Evolutionary conservation across 306 rosid genomes (phyloP), one percentile per base, ranked within the genome.

Genomic region (barrel medic (Medicago truncatula)): DNA sequence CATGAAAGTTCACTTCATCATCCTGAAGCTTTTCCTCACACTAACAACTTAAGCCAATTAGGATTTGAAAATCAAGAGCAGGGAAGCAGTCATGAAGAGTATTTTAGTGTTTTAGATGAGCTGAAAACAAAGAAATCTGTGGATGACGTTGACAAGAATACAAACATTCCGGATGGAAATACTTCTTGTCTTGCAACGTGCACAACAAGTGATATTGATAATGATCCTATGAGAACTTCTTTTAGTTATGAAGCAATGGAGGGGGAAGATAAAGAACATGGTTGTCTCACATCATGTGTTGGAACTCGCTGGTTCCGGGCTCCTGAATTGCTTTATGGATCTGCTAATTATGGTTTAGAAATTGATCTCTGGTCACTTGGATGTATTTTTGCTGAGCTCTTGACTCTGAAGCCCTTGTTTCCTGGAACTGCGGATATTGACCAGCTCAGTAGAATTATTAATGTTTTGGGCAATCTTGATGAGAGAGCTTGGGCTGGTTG

Each of bases 291-390:
- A 5, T 89, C 99, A 6, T 96, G 98, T 18, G 96, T 96, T 3
- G 99, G 99, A 59, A 96, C 98, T 73, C 96, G 99, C 20, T 96
- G 99, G 99, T 96, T 86, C 74, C 85, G 97, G 81, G 92, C 98
- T 34, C 99, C 99, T 5, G 99, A 96, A 82, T 81, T 96, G 64
- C 98, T 96, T 76, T 96, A 88, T 12, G 98, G 99, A 49, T 89
- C 96, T 53, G 80, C 76, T 3, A 77, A 83, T 75, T 96, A 96
- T 31, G 91, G 98, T 76, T 76, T 89, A 57, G 98, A 90, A 88
- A 74, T 92, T 63, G 99, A 96, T 84, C 84, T 96, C 12, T 96
- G 99, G 99, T 90, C 99, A 18, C 78, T 96, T 82, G 99, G 99
- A 25, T 92, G 99, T 86, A 85, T 96, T 75, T 89, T 92, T 46